These are phyloP conservation scores for Didymella exigua DNA, from an alignment of 2,329 filamentous ascomycete species.

Conservation along the genomic window DNA sequence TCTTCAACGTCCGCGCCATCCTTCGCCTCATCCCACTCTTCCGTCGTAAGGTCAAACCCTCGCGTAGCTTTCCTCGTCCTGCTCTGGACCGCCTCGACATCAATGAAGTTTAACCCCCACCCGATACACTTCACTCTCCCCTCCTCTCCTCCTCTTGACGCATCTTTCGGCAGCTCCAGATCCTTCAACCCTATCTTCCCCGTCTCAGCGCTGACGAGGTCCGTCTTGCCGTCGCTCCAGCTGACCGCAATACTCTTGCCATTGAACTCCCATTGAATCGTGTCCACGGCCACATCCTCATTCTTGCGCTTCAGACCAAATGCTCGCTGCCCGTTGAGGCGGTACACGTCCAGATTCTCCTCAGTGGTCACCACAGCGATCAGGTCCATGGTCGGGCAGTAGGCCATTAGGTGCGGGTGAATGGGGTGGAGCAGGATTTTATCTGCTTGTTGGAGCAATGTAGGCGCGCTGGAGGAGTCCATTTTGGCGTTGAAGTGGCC, in stretches of 20 bases:
- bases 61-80: conserved; percentile 41
- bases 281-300: conserved; percentile 42
- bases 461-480: conserved; percentile 9
- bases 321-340: conserved; percentile 75
- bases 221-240: conserved; percentile 80
- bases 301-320: conserved; percentile 58
- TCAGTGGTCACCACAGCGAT: conserved; percentile 73
- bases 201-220: conserved; percentile 78
- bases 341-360: conserved; percentile 74
- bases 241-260: conserved; percentile 79
- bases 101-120: conserved; percentile 62
- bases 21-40: conserved; percentile 43
- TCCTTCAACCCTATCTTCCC: conserved; percentile 77
- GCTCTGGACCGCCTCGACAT: conserved; percentile 52
- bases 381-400: conserved; percentile 85
- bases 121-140: conserved; percentile 54
- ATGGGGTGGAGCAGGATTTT: conserved; percentile 55
- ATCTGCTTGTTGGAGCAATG: conserved; percentile 48
- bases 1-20: conserved; percentile 47
- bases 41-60: conserved; percentile 32
- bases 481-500: conserved; percentile 1
- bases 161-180: conserved; percentile 23
- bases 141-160: background rate
- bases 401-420: conserved; percentile 66
- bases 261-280: conserved; percentile 55